These are phyloP conservation scores for Dactylellina haptotyla DNA, from an alignment of 2,329 filamentous ascomycete genomes.

Conservation along the genomic window DNA sequence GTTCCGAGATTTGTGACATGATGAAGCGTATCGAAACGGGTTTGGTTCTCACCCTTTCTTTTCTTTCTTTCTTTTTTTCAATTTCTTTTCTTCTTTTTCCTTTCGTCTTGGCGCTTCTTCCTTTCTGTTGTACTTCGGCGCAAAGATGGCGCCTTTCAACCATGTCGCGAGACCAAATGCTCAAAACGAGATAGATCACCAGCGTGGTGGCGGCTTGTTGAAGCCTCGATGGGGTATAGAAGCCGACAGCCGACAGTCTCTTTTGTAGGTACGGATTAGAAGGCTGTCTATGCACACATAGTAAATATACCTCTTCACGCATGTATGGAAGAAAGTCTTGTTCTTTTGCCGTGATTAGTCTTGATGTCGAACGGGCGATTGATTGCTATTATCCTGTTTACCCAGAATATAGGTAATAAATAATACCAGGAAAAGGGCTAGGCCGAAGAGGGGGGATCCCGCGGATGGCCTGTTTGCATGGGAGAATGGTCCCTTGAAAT, in stretches of 20 bases:
- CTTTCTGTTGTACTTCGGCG: slow-evolving; percentile 6
- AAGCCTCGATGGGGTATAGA: no score
- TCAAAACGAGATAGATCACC: not conserved
- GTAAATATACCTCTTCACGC: no score
- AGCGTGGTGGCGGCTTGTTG: not conserved
- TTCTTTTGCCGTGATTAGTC: no score
- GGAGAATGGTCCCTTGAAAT: slow-evolving; percentile 51
- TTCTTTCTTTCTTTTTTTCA: not conserved
- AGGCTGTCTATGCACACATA: no score
- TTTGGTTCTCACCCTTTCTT: not conserved
- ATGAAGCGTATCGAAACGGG: slow-evolving; percentile 27
- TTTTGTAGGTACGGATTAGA: no score
- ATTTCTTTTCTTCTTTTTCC: slow-evolving; percentile 4
- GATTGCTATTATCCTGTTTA: no score
- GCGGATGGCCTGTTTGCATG: slow-evolving; percentile 42
- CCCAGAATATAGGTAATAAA: not conserved
- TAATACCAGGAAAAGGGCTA: slow-evolving; percentile 32
- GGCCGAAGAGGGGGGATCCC: slow-evolving; percentile 40
- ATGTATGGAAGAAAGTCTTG: no score
- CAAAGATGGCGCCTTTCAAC: slow-evolving; percentile 40
- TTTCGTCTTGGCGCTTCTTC: not conserved
- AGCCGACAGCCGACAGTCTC: no score
- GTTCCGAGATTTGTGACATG: slow-evolving; percentile 34
- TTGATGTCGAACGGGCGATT: no score
- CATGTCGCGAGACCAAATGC: slow-evolving; percentile 6